Conservation (phyloP, 2,329 filamentous ascomycete species). For the Hypoxylon sp. region DNA sequence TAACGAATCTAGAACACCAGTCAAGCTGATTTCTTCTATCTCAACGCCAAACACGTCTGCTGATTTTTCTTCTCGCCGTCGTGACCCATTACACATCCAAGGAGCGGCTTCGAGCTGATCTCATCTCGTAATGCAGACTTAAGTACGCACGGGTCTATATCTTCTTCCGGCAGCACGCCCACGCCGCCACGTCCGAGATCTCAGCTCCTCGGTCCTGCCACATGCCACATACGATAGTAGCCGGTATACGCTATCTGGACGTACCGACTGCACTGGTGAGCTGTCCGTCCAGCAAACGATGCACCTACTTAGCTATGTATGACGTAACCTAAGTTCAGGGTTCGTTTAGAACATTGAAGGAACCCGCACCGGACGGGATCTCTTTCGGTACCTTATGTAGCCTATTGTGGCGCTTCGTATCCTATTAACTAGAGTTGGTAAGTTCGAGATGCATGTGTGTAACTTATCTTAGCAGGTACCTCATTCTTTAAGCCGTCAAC, state of each 20-base stretch:
- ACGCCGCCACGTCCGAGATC: slow-evolving; percentile 31
- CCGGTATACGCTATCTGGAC: slow-evolving; percentile 31
- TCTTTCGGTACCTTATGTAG: slow-evolving; percentile 17
- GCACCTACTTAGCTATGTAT: slow-evolving; percentile 22
- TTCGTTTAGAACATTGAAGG: slow-evolving; percentile 29
- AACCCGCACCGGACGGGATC: slow-evolving; percentile 23
- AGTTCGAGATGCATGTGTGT: slow-evolving; percentile 13
- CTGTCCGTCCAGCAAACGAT: slow-evolving; percentile 20
- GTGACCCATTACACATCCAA: slow-evolving; percentile 10
- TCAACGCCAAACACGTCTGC: slow-evolving; percentile 2
- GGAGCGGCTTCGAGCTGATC: slow-evolving; percentile 25
- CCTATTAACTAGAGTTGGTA: slow-evolving; percentile 19
- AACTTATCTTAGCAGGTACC: slow-evolving; percentile 1
- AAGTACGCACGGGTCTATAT: slow-evolving; percentile 14
- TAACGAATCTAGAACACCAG: slow-evolving; percentile 7
- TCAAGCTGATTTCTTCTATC: slow-evolving; percentile 1
- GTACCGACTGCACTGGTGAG: slow-evolving; percentile 13
- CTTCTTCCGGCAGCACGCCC: slow-evolving; percentile 5
- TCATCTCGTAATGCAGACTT: slow-evolving; percentile 5
- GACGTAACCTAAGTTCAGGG: slow-evolving; percentile 31
- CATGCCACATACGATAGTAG: slow-evolving; percentile 7
- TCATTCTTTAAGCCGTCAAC: neutral
- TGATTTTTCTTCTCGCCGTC: slow-evolving; percentile 7
- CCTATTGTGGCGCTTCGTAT: slow-evolving; percentile 10
- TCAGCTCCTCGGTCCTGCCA: slow-evolving; percentile 8